Conservation (phyloP, 805 yeast genomes). For the Ogataea henricii region DNA sequence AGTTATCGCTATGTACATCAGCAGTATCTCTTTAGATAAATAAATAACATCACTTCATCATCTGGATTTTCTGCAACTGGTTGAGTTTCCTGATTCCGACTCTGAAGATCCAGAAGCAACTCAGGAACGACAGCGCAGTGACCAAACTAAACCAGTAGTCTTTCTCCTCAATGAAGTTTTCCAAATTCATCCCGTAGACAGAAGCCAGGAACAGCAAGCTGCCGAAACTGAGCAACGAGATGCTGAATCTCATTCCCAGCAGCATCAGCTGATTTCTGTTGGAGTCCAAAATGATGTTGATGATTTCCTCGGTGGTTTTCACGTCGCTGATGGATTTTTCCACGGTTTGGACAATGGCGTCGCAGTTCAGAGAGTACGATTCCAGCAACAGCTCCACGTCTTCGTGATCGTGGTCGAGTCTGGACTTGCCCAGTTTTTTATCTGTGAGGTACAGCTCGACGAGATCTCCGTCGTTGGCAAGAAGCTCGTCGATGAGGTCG, state of each 20-base stretch:
- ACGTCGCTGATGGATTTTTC: constrained; percentile 80
- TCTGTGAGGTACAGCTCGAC: constrained; percentile 80
- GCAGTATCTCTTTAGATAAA: not conserved
- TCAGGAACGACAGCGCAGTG: constrained; percentile 43
- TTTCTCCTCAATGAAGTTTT: constrained; percentile 85
- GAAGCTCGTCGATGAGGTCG: constrained; percentile 78
- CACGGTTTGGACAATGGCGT: constrained; percentile 90
- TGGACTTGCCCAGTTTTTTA: constrained; percentile 42
- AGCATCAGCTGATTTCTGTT: constrained; percentile 93
- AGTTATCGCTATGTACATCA: not conserved
- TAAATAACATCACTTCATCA: constrained; percentile 20
- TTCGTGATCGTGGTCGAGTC: constrained; percentile 66
- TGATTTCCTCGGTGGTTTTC: constrained; percentile 90
- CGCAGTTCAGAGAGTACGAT: constrained; percentile 86
- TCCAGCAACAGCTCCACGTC: constrained; percentile 91
- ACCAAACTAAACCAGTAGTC: constrained; percentile 66
- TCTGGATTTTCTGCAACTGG: constrained; percentile 65
- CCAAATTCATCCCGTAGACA: constrained; percentile 93
- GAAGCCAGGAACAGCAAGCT: constrained; percentile 81
- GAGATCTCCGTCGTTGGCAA: constrained; percentile 86
- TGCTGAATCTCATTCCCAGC: constrained; percentile 78
- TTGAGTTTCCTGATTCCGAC: constrained; percentile 59
- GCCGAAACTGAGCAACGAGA: constrained; percentile 81
- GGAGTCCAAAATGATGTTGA: constrained; percentile 88
- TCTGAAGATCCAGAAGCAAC: constrained; percentile 47